Conservation (phyloP, 805 yeast species). For the Yamadazyma akitaensis region DNA sequence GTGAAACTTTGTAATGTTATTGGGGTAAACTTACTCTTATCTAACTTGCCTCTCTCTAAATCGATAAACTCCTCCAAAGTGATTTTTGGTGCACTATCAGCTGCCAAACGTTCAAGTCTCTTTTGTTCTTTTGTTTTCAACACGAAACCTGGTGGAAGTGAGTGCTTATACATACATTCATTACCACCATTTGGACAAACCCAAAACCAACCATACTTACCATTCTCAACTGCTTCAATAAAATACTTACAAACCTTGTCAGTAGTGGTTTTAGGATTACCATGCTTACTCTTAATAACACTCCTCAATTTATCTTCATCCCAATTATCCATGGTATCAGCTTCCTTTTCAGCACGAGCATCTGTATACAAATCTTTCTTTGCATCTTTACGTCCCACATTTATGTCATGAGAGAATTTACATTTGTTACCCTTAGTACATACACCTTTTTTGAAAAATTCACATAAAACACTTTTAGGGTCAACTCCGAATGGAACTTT, state of each 20-base stretch:
- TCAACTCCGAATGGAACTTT: conserved; percentile 96
- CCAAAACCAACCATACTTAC: conserved; percentile 99
- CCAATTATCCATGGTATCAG: conserved; percentile 94
- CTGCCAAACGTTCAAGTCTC: conserved; percentile 80
- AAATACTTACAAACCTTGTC: conserved; percentile 92
- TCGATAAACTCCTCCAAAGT: conserved; percentile 95
- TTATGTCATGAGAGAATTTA: conserved; percentile 88
- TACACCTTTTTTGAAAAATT: conserved; percentile 78
- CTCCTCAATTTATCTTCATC: conserved; percentile 91
- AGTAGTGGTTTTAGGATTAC: conserved; percentile 90
- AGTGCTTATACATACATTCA: conserved; percentile 90
- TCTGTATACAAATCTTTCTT: conserved; percentile 94
- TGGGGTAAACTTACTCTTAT: conserved; percentile 74
- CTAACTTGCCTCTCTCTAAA: conserved; percentile 83
- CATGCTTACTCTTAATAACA: conserved; percentile 88
- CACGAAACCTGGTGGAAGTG: conserved; percentile 94
- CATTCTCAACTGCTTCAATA: conserved; percentile 95
- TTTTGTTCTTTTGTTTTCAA: conserved; percentile 96
- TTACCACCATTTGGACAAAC: conserved; percentile 92
- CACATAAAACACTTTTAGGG: conserved; percentile 91
- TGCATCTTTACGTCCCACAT: conserved; percentile 79
- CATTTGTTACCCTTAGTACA: conserved; percentile 85
- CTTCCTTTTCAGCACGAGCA: conserved; percentile 66
- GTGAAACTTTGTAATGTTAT: conserved; percentile 78
- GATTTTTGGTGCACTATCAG: conserved; percentile 81